Evolutionary conservation across 129 eudicot species (phyloP), one percentile per base, ranked within the genome.

Genomic region (Centrapalus pauciflorus): DNA sequence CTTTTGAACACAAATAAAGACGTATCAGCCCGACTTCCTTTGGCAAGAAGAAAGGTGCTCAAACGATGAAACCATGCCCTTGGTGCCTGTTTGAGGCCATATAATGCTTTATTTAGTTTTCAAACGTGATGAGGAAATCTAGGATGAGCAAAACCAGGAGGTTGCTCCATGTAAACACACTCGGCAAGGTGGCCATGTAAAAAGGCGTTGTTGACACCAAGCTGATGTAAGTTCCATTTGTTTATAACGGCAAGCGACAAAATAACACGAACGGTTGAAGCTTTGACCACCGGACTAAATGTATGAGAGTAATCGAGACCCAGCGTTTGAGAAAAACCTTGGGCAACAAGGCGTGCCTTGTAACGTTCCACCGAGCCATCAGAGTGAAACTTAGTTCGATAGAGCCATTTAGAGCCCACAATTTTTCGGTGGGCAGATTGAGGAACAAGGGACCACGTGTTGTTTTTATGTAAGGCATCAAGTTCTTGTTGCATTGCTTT

Each of bases 151-250:
- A 35, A 62, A 13, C 68, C 54, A 11, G 34, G 68, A 25, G 68
- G 68, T 62, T 62, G 51, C 19, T 62, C 66, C 66, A 62, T 62
- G 20, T 62, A 62, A 20, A 62, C 54, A n/a, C 33, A 35, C 20
- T 62, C 52, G 12, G 4, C 32, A 61, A 61, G 66, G 17, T 55
- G 38, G 38, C 62, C 62, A 27, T 27, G 62, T 27, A 27, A 27
- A 27, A 27, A 55, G 19, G 38, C 38, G 0, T 27, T 27, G 32
- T 52, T 52, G 32, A 52, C 32, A 24, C 24, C 32, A 24, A 52
- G 32, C 30, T 52, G 32, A 23, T 55, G 38, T 55, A 55, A 55
- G 21, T 28, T 55, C 62, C 40, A 55, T 27, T 55, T 55, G 62
- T 55, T 26, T 11, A 55, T 51, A n/a, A 51, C 58, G 13, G 30